Base-by-base conservation (phyloP, 352 stramenopile species). In the Globisporangium irregulare region DNA sequence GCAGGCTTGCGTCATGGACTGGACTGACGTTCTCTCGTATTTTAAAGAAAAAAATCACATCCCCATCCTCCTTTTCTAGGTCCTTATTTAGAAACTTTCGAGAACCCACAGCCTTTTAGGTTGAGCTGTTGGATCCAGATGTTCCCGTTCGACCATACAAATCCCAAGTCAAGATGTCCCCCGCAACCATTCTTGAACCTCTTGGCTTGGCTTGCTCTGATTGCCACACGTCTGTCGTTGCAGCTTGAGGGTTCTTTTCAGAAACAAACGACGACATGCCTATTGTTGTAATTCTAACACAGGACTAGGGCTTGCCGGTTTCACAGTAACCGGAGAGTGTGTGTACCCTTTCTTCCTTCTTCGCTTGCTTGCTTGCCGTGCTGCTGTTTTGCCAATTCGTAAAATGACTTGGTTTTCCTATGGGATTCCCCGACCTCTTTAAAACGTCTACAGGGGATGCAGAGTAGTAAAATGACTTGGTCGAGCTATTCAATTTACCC, bases 131-230 rank as follows among this genome's bases (percentile, higher is more conserved):
- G 36, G 57, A 62, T 62, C 57, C 57, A 65, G 38, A 56, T 41
- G 59, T 41, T 65, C 22, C 59, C 59, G n/a, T 43, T 65, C 22
- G 0, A 56, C 6, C 41, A 65, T 65, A 65, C 59, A 29, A 25
- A 43, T 20, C 43, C 4, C 59, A 41, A 57, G 15, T 43, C 2
- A 57, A 38, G 22, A 3, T 20, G 7, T 22, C 27, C 43, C 29
- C 29, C 15, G 15, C 54, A 34, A 59, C 2, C 54, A 50, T 50
- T 50, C 41, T n/a, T 50, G 41, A 15, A 7, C 29, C 29, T 8
- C 29, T 32, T 32, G 4, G 29, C 27, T 22, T 14, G 12, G 25
- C n/a, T 59, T 59, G 53, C 24, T 56, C 25, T 24, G 24, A n/a
- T 29, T 29, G 25, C 5, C 3, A 34, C 32, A 27, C 18, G 32